phyloP scores from a whole-genome alignment of 352 stramenopile genomes.

The Pythium utonaiense region DNA sequence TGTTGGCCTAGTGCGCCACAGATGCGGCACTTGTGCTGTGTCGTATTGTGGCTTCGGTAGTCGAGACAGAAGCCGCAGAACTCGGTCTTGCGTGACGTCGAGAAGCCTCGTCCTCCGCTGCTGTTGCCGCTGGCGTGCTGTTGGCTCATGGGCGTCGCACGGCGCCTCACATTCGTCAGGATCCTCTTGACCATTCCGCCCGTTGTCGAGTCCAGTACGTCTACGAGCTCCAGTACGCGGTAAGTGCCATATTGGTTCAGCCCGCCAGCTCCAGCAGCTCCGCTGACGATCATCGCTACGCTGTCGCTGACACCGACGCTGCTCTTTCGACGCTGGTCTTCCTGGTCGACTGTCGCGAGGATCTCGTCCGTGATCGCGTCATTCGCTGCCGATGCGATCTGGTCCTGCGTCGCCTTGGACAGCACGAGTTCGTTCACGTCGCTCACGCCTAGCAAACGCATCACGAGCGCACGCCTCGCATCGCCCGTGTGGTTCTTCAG shows the following conservation, averaged over 20 bases:
- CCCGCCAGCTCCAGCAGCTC: neutral
- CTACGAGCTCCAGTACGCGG: conserved; percentile 68
- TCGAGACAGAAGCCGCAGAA: conserved; percentile 73
- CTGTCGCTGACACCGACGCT: neutral
- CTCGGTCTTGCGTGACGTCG: conserved; percentile 28
- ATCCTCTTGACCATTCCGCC: conserved; percentile 74
- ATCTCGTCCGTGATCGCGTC: conserved; percentile 76
- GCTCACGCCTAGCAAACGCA: conserved; percentile 47
- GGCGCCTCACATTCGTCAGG: conserved; percentile 58
- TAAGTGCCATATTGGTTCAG: conserved; percentile 42
- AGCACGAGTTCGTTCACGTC: conserved; percentile 63
- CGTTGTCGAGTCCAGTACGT: conserved; percentile 73
- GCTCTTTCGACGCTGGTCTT: conserved; percentile 37
- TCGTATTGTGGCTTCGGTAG: conserved; percentile 60
- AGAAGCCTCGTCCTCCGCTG: conserved; percentile 4
- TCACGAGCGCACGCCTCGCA: conserved; percentile 48
- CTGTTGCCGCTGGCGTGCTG: neutral
- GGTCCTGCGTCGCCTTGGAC: conserved; percentile 58
- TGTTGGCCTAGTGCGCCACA: conserved; percentile 54
- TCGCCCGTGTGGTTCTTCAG: conserved; percentile 54
- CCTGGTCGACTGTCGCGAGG: conserved; percentile 52
- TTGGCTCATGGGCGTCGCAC: conserved; percentile 31
- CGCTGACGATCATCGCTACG: conserved; percentile 5
- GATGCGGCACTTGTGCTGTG: conserved; percentile 61
- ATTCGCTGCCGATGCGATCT: conserved; percentile 66